Evolutionary conservation across 2,329 filamentous ascomycete species (phyloP).

Genomic region (Basipetospora chlamydospora): DNA sequence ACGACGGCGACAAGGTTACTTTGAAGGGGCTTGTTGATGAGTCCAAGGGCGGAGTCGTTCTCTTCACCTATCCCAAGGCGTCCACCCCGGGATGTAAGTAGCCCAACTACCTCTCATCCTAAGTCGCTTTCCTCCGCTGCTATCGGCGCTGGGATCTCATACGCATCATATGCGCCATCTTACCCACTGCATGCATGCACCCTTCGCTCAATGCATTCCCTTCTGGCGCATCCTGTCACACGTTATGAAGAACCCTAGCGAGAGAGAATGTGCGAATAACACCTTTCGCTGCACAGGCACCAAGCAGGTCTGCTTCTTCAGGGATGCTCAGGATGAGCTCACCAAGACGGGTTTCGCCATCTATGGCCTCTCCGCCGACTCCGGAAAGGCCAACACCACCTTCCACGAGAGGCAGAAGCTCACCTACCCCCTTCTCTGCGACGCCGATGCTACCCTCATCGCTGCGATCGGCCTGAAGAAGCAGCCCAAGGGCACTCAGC

Average conservation of each 20-base stretch:
- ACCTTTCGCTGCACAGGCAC: constrained; percentile 55
- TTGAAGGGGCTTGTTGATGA: constrained; percentile 68
- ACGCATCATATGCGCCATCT: no score
- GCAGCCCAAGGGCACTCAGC: constrained; percentile 59
- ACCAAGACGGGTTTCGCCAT: constrained; percentile 69
- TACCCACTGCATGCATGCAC: no score
- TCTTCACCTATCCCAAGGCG: constrained; percentile 93
- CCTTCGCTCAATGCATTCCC: no score
- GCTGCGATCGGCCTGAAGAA: constrained; percentile 83
- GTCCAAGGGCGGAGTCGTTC: constrained; percentile 72
- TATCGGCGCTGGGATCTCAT: no score
- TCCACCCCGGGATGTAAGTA: constrained; percentile 84
- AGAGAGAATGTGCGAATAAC: no score
- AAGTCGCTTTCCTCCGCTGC: no score
- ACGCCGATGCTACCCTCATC: constrained; percentile 61
- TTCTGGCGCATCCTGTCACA: no score
- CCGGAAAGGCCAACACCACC: constrained; percentile 77
- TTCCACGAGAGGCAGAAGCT: constrained; percentile 89
- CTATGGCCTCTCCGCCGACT: constrained; percentile 81
- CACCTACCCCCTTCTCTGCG: constrained; percentile 78
- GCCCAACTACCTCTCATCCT: constrained; percentile 4
- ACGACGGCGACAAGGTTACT: constrained; percentile 68
- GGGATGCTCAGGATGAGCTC: constrained; percentile 65
- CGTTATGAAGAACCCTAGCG: no score
- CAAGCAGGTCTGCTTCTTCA: constrained; percentile 83